Evolutionary conservation across 129 eudicot genomes (phyloP).

Genomic region (Lactuca saligna): DNA sequence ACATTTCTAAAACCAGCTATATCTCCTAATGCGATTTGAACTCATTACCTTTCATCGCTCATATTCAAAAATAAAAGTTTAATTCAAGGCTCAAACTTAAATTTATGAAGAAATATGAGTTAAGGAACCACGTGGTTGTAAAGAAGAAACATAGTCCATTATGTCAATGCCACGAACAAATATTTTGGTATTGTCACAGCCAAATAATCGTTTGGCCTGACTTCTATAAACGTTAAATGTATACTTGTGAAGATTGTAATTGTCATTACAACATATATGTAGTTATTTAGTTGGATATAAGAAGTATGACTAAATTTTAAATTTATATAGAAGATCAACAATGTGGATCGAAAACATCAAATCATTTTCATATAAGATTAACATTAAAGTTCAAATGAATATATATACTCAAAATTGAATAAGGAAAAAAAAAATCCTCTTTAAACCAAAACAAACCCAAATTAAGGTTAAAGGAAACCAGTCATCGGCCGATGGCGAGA

Average conservation of each 20-base stretch:
- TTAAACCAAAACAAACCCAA: constrained; percentile 23
- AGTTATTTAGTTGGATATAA: neutral
- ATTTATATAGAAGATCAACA: neutral
- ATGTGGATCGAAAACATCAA: neutral
- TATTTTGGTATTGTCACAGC: neutral
- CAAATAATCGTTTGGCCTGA: neutral
- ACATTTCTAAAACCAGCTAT: no score
- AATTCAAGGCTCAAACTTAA: neutral
- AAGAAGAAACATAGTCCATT: neutral
- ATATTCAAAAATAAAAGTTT: neutral
- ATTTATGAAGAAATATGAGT: neutral
- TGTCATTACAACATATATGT: neutral
- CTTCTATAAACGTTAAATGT: no score
- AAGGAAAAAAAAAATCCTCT: constrained; percentile 7
- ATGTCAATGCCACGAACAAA: neutral
- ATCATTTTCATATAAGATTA: neutral
- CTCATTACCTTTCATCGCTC: neutral
- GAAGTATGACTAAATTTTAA: neutral
- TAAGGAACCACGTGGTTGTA: neutral
- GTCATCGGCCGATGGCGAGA: no score
- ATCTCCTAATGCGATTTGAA: no score
- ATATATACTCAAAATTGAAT: neutral
- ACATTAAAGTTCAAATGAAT: neutral
- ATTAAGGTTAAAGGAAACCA: no score
- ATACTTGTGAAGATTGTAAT: no score